Evolutionary conservation across 2,329 filamentous ascomycete genomes (phyloP), one percentile per base, ranked within the genome.

Genomic region (Fusarium nodosum): DNA sequence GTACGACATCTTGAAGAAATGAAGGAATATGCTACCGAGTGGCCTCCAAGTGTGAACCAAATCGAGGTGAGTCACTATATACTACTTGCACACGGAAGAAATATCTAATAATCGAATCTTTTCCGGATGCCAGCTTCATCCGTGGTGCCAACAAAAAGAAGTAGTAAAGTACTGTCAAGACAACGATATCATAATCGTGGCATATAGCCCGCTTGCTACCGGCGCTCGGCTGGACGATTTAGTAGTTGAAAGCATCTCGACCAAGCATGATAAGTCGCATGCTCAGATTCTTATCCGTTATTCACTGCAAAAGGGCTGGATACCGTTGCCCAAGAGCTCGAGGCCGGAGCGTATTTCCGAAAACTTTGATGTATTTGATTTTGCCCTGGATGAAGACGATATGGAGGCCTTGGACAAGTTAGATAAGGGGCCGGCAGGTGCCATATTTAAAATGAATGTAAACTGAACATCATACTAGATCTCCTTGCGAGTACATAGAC

Each of bases 41-140:
- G 86, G 85, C 90, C 90, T 50, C 91, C 91, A n/a, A 85, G 87
- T 46, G 88, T 91, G 9, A 92, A 93, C 75, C 91, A 93, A 77
- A 88, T 93, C 66, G 90, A 92, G 85, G 90, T 90, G 76, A 76
- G 83, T 78, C 22, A 53, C 22, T 38, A 3, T 8, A 28, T 36
- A 30, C 18, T 26, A 13, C 39, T n/a, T 16, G 24, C 8, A 16
- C 3, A 26, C 9, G 22, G 42, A 15, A 12, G 8, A 9, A 36
- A 30, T 20, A 30, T 24, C 34, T 60, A n/a, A 55, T 7, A 2
- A 30, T 30, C 28, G 28, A 30, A 11, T 18, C n/a, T 11, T 34
- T 50, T 10, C n/a, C 16, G 36, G 6, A 16, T 28, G 20, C n/a
- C 18, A 92, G 89, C 84, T 93, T 26, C 91, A 93, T 75, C 90